Evolutionary conservation across 768 basidiomycete genomes (phyloP), one percentile per base, ranked within the genome.

Genomic region (Mycena haematopus): DNA sequence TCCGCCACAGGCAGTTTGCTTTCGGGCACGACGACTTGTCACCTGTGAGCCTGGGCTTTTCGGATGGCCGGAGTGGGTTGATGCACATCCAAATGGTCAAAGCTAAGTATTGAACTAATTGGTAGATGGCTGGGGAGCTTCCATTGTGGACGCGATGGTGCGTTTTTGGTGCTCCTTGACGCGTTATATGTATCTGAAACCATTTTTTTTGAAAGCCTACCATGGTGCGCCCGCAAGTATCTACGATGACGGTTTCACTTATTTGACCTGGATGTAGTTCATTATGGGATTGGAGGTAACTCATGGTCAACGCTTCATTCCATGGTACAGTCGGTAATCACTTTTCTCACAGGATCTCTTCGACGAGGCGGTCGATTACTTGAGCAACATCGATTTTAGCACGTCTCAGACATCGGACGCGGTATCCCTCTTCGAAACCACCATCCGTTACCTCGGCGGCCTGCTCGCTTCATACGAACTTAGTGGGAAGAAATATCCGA

Each of bases 361-460:
- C 69, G 50, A 74, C 8, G 81, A 87, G 68, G 86, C 82, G 0
- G 81, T 90, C 40, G 71, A 85, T 31, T 84, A 85, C 67, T 73
- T 81, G 2, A 77, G 75, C 36, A 70, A 75, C 0, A 82, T 90
- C 55, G 83, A 92, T 71, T 91, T 88, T 72, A 83, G 72, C 61
- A 69, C 71, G 33, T 83, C 86, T 1, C 74, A 80, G 22, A 84
- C 81, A 0, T 19, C 69, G 2, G 77, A 79, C 50, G 80, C 80
- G 7, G 52, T 2, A 82, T 79, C 64, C 61, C 76, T 92, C 4
- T 92, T 92, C 68, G 91, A 92, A 73, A 89, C 88, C 0, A 90
- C 87, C 0, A 92, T 92, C 68, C 88, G 91, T 49, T 88, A 86
- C 54, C 68, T 92, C 2, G 91, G 82, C 8, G 89, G 89, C 3